Conservation (phyloP, 1,284 basidiomycete species). For the Schizophyllum commune region DNA sequence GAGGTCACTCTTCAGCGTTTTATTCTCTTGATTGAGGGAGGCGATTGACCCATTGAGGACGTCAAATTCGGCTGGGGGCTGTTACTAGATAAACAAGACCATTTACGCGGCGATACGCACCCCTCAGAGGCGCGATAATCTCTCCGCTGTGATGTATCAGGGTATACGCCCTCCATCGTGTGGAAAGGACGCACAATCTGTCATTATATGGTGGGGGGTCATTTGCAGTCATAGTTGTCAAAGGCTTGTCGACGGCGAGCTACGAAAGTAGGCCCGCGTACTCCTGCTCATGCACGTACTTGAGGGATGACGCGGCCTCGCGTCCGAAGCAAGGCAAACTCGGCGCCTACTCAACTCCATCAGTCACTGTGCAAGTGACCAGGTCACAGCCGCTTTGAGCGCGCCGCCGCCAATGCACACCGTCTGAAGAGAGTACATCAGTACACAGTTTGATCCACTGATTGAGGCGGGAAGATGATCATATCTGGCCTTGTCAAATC, state of each 20-base stretch:
- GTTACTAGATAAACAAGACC: not conserved
- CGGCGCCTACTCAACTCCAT: not conserved
- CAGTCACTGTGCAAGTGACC: not conserved
- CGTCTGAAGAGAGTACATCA: too few relatives aligned
- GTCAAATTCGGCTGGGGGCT: not conserved
- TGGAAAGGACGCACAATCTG: not conserved
- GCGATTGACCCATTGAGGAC: not conserved
- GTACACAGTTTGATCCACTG: not conserved
- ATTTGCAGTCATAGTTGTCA: not conserved
- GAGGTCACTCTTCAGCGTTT: not conserved
- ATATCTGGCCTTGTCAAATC: constrained; percentile 78
- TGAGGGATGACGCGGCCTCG: not conserved
- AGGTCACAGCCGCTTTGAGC: too few relatives aligned
- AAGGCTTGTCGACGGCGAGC: too few relatives aligned
- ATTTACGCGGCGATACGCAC: not conserved
- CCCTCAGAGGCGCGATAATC: not conserved
- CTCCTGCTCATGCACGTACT: not conserved
- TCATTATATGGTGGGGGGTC: not conserved
- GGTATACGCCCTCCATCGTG: not conserved
- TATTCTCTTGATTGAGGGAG: not conserved
- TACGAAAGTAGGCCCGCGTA: too few relatives aligned
- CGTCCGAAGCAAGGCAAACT: not conserved
- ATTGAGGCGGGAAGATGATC: constrained; percentile 24
- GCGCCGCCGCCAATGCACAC: too few relatives aligned
- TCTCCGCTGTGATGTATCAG: not conserved